A percentile compares a stretch with the other conserved stretches of the same genome.
phyloP scores from a whole-genome alignment of 106 monocot genomes.

The Dioscorea dumetorum region DNA sequence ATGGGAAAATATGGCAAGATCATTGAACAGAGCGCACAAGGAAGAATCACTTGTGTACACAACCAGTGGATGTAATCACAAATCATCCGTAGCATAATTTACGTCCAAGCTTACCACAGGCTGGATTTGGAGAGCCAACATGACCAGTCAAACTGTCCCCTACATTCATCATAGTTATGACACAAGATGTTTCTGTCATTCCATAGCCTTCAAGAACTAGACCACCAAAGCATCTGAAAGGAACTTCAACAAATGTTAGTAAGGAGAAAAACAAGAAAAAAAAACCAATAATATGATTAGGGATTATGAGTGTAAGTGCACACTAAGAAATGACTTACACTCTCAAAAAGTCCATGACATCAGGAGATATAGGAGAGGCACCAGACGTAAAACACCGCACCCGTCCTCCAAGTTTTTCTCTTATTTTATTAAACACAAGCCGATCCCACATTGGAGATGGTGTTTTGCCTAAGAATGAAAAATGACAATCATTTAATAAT shows the following conservation, averaged over 20 bases:
- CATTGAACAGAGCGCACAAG: neutral
- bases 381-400: conserved; percentile 85
- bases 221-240: conserved; percentile 83
- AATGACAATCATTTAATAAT: neutral
- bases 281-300: neutral
- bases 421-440: conserved; percentile 97
- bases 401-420: conserved; percentile 77
- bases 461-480: conserved; percentile 45
- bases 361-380: conserved; percentile 90
- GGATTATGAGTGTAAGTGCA: neutral
- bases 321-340: conserved; percentile 50
- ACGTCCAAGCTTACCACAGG: conserved; percentile 54
- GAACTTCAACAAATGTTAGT: neutral
- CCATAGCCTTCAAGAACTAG: conserved; percentile 90
- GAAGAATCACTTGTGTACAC: neutral
- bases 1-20: too few relatives aligned
- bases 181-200: conserved; percentile 98
- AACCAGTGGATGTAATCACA: neutral
- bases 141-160: conserved; percentile 78
- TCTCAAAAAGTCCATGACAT: conserved; percentile 87
- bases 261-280: neutral
- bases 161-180: conserved; percentile 57
- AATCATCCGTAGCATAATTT: too few relatives aligned
- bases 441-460: conserved; percentile 94
- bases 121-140: conserved; percentile 89